Base-by-base conservation (phyloP, 177 flowering plant species). In the Vitis hybrid region DNA sequence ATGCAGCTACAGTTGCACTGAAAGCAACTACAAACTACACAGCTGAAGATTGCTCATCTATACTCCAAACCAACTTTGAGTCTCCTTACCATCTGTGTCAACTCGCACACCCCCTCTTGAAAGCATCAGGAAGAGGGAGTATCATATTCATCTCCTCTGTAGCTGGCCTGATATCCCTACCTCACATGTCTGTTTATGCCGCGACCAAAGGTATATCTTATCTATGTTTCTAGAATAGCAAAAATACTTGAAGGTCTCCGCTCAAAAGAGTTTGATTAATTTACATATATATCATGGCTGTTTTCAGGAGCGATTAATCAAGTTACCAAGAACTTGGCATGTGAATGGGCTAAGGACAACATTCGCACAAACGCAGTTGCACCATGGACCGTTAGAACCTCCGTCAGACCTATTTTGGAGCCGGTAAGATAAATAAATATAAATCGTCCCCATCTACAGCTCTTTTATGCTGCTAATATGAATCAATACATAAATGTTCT, bases 261-360 rank as follows among this genome's bases (percentile, higher is more conserved):
- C 9, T 39, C 48, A 39, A 39, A 39, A 39, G 48, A 0, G 48
- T 39, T 5, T 39, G 48, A 1, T 39, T 39, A 39, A 53, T 15
- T 53, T 16, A 53, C 6, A 14, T 14, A 3, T 1, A 14, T 53
- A 16, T 16, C 16, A 15, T 53, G 16, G 15, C 12, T 53, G 15
- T 20, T 14, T 51, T 16, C 64, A 83, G 86, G 82, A 18, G 86
- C 86, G 5, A 81, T 81, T 1, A 81, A 81, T 65, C 82, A 78
- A 58, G 18, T 81, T 1, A 79, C 81, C 3, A 81, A 65, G 67
- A 81, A 77, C 56, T 74, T 83, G 68, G 86, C 86, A 13, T 83
- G 84, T 65, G 82, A 80, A 58, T 83, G 86, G 86, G 86, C 81
- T 56, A 81, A 79, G 66, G 86, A 83, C 70, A 71, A 71, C 12